Conservation (phyloP, 148 eudicot species). For the Camellia sinensis region DNA sequence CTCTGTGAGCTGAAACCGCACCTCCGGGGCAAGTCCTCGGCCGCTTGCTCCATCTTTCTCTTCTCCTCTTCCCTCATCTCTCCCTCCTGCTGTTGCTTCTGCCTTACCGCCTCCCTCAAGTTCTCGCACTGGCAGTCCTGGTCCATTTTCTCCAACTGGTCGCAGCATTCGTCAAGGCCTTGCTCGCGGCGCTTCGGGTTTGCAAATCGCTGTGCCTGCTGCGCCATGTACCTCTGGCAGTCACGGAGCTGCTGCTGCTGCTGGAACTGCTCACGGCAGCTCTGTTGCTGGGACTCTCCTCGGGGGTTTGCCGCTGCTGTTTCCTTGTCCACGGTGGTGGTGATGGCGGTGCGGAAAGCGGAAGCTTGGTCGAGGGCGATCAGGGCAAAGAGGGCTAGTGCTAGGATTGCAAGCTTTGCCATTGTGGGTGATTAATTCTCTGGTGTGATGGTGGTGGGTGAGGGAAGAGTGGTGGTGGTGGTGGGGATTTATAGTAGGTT, state of each 20-base stretch:
- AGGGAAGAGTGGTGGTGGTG: too few species aligned
- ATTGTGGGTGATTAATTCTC: not conserved
- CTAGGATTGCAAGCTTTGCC: slow-evolving; percentile 13
- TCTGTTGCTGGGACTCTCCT: too few species aligned
- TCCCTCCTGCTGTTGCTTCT: slow-evolving; percentile 15
- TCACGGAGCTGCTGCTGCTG: slow-evolving; percentile 24
- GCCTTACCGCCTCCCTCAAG: slow-evolving; percentile 20
- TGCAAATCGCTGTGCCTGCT: not conserved
- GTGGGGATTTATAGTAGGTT: too few species aligned
- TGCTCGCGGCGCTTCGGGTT: too few species aligned
- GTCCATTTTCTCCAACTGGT: slow-evolving; percentile 25
- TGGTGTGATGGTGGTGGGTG: not conserved
- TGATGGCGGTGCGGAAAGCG: slow-evolving; percentile 17
- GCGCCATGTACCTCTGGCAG: slow-evolving; percentile 31
- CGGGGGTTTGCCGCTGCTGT: too few species aligned
- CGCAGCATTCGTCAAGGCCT: slow-evolving; percentile 30
- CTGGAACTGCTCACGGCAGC: slow-evolving; percentile 30
- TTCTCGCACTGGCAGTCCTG: slow-evolving; percentile 30
- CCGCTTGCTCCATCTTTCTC: slow-evolving; percentile 23
- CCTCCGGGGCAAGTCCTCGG: slow-evolving; percentile 22
- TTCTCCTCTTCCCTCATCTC: slow-evolving; percentile 19
- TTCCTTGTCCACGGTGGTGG: not conserved
- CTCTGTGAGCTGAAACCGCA: slow-evolving; percentile 20
- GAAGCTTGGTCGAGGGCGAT: slow-evolving; percentile 15
- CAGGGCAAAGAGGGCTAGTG: slow-evolving; percentile 12